Base-by-base conservation (phyloP, 2,329 filamentous ascomycete genomes). In the Sporothrix luriei region DNA sequence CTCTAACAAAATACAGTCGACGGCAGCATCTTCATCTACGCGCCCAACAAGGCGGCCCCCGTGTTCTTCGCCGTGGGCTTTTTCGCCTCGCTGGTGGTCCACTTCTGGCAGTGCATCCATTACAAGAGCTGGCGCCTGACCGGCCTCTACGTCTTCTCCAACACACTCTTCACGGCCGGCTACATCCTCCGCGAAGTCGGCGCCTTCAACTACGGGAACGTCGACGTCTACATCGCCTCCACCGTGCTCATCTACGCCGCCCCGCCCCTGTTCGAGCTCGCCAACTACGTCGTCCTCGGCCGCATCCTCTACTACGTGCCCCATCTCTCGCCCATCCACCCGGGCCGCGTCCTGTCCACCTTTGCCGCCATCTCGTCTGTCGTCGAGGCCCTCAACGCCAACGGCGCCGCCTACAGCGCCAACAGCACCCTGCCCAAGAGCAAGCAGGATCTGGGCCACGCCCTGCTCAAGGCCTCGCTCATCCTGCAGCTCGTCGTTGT, bases 221-320 rank as follows among this genome's bases (percentile, higher is more conserved):
- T 83, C 14, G 72, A 76, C 62, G 74, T 81, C 29, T 84, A 78
- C 74, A 82, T 84, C 69, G 71, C 78, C 51, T 80, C 79, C 70
- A 75, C 76, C 52, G 76, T 78, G 16, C 75, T 82, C 10, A 77
- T 82, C 59, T 79, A 78, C 66, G 75, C 77, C 1, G 73, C 78
- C 40, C 69, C 83, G 75, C 88, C 88, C 0, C 79, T 90, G 4
- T 84, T 89, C 66, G 87, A 88, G 71, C 83, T 88, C 3, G 83
- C 84, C 70, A 89, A 90, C 78, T 90, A 90, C 77, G 84, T 88
- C 74, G 81, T 89, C 71, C 84, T 91, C 68, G 85, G 84, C 3
- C 84, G 88, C 2, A 80, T 88, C 13, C 80, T 90, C 33, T 85
- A 84, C 78, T 90, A 90, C 76, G 81, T 89, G 1, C 88, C 88